phyloP scores from a whole-genome alignment of 306 rosid species.

The Corylus avellana region DNA sequence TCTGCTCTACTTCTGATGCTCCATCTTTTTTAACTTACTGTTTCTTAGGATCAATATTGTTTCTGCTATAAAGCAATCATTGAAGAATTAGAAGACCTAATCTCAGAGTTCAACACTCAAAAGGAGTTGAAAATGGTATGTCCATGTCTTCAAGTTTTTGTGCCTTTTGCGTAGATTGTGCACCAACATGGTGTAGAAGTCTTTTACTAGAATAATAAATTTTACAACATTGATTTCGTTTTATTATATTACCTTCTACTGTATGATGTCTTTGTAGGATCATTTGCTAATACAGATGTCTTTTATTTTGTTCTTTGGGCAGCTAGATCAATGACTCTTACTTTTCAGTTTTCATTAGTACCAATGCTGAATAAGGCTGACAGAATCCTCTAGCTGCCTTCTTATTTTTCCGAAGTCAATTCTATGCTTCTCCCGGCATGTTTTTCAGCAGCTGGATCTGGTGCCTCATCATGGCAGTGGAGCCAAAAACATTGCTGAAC shows the following conservation, averaged over 20 bases:
- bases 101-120: slow-evolving; percentile 41
- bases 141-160: slow-evolving; percentile 7
- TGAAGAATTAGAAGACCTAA: slow-evolving; percentile 75
- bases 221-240: not conserved
- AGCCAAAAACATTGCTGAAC: not conserved
- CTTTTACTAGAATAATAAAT: not conserved
- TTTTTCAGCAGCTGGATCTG: not conserved
- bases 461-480: not conserved
- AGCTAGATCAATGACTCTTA: not conserved
- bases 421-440: not conserved
- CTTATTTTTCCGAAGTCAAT: not conserved
- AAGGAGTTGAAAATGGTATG: slow-evolving; percentile 39
- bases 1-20: slow-evolving; percentile 10
- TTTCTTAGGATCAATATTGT: slow-evolving; percentile 56
- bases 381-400: not conserved
- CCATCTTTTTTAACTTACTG: slow-evolving; percentile 16
- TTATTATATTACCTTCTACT: not conserved
- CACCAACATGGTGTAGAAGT: not conserved
- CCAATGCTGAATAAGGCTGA: not conserved
- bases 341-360: not conserved
- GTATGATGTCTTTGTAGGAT: not conserved
- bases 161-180: slow-evolving; percentile 16
- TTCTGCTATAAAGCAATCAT: slow-evolving; percentile 63
- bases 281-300: not conserved
- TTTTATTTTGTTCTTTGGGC: not conserved